Conservation (phyloP, 106 monocot species). For the Vanilla planifolia region DNA sequence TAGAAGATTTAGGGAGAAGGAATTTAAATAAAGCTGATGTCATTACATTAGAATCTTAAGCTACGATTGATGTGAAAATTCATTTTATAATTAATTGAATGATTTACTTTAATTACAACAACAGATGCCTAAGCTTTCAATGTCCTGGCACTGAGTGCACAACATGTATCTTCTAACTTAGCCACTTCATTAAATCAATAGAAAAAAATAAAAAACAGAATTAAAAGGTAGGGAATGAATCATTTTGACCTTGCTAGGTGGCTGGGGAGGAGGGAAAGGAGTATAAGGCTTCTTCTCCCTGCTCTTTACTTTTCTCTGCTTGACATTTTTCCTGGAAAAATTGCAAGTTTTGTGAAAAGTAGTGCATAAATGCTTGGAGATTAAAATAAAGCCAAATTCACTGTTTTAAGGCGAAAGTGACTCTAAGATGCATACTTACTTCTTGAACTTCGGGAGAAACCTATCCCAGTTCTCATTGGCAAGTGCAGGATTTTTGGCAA, state of each 20-base stretch:
- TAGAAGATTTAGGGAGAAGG: no score
- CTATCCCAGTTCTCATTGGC: constrained; percentile 97
- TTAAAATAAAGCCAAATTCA: not conserved
- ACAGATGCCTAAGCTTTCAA: no score
- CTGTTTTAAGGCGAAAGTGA: not conserved
- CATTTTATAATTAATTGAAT: no score
- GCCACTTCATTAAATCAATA: not conserved
- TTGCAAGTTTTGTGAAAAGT: not conserved
- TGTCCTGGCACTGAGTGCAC: no score
- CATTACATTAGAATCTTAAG: no score
- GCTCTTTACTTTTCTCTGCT: constrained; percentile 68
- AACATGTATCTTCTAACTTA: not conserved
- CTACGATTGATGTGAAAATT: no score
- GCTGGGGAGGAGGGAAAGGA: constrained; percentile 97
- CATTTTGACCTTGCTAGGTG: constrained; percentile 79
- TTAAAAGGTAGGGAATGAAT: not conserved
- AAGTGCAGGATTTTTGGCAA: constrained; percentile 88
- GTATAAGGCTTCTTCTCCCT: constrained; percentile 99
- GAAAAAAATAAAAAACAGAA: not conserved
- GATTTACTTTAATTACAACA: no score
- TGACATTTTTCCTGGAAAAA: constrained; percentile 84
- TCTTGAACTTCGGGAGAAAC: constrained; percentile 97
- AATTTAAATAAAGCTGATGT: no score
- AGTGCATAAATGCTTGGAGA: not conserved
- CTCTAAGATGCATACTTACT: constrained; percentile 33